These are phyloP conservation scores for Globomyces pollinis-pini DNA, from an alignment of 192 early-diverging fungal species.

Conservation along the genomic window DNA sequence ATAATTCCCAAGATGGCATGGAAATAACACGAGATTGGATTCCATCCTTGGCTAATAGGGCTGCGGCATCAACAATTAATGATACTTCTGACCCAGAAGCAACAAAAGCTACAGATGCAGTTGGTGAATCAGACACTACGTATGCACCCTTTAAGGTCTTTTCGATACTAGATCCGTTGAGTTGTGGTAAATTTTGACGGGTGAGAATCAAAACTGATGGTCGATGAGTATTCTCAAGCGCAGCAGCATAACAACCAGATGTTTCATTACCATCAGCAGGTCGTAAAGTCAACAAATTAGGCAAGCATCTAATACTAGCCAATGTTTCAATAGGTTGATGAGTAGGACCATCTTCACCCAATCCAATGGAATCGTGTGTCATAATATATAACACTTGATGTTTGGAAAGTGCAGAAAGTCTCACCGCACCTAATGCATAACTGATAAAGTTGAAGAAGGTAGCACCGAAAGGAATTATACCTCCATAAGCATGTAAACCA, in stretches of 20 bases:
- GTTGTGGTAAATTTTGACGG: constrained; percentile 90
- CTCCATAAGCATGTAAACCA: constrained; percentile 82
- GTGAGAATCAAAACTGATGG: constrained; percentile 83
- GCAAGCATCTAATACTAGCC: constrained; percentile 78
- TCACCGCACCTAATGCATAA: constrained; percentile 75
- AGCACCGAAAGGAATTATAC: constrained; percentile 68
- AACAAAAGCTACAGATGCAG: constrained; percentile 54
- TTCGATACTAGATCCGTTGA: constrained; percentile 76
- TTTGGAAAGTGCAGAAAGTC: constrained; percentile 80
- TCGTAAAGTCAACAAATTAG: constrained; percentile 79
- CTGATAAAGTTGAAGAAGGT: constrained; percentile 79
- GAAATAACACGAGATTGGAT: constrained; percentile 76
- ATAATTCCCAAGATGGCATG: constrained; percentile 85
- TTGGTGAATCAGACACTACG: constrained; percentile 59
- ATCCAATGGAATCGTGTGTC: constrained; percentile 98
- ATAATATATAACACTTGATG: constrained; percentile 93
- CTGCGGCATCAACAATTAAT: constrained; percentile 79
- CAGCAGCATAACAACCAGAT: constrained; percentile 79
- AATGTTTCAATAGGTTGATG: constrained; percentile 98
- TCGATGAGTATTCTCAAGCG: constrained; percentile 57
- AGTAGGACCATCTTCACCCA: constrained; percentile 98
- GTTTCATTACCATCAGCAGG: constrained; percentile 90
- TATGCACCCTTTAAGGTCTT: constrained; percentile 80
- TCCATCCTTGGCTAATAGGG: constrained; percentile 46
- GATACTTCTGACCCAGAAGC: constrained; percentile 91